Base-by-base conservation (phyloP, 2,329 filamentous ascomycete species). In the Aureobasidium leucospermi region DNA sequence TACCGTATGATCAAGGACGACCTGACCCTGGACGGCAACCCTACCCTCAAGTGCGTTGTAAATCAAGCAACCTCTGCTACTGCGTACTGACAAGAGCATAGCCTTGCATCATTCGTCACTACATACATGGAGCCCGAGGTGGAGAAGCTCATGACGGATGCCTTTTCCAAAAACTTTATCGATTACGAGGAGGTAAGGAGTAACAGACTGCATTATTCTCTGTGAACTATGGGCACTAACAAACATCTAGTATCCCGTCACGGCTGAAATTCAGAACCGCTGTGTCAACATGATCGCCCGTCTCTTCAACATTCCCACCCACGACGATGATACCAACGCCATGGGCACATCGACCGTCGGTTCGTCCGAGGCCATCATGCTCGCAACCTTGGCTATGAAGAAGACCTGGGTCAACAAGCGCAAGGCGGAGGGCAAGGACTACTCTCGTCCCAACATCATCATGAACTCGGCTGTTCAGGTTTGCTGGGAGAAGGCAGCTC, bases 81-180 rank as follows among this genome's bases (percentile, higher is more conserved):
- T 38, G 13, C 23, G 8, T 10, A n/a, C 49, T 41, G 15, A 53
- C 38, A 19, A 13, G 2, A 8, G 0, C 65, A 67, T 64, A 94
- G 90, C 74, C 76, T 97, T 67, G 92, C 93, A 32, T 92, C 87
- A 39, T 97, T 97, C 70, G 91, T 96, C 65, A 96, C 92, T 1
- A 96, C 93, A 0, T 96, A 95, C 78, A 96, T 96, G 91, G 92
- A 96, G 78, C 89, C 96, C 47, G 93, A 96, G 74, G 92, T 88
- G 19, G 92, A 96, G 77, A 91, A 95, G 75, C 88, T 96, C 75
- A 97, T 97, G 93, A 79, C 86, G 65, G 90, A 96, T 65, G 85
- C 88, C 57, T 90, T 96, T 73, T 85, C 88, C 73, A 96, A 96
- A 76, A 97, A 97, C 81, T 96, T 96, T 70, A 79, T 79, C 66